These are phyloP conservation scores for Acorus gramineus DNA, from an alignment of 106 monocot genomes.

Conservation along the genomic window DNA sequence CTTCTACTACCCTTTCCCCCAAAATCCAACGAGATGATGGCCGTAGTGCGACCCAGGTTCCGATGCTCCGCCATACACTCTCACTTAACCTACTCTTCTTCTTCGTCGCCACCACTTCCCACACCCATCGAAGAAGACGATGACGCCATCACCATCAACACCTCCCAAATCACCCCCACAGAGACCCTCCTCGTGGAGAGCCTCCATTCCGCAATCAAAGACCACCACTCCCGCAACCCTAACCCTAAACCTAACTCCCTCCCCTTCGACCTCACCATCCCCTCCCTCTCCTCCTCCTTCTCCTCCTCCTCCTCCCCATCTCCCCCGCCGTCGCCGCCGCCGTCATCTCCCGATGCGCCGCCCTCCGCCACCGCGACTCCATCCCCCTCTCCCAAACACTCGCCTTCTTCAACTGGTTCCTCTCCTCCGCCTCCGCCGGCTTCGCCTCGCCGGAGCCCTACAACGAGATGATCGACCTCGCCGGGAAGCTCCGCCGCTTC, in stretches of 20 bases:
- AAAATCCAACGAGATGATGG: no score
- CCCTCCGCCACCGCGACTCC: conserved; percentile 30
- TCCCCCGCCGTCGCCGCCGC: conserved; percentile 23
- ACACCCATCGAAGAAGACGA: not conserved
- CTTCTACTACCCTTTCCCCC: no score
- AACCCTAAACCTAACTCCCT: conserved; percentile 4
- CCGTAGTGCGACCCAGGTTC: no score
- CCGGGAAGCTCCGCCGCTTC: conserved; percentile 71
- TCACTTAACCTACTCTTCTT: no score
- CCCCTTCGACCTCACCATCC: conserved; percentile 22
- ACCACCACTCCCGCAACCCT: conserved; percentile 36
- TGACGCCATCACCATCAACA: not conserved
- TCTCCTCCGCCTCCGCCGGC: conserved; percentile 16
- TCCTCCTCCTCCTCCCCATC: conserved; percentile 10
- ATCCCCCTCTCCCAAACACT: conserved; percentile 48
- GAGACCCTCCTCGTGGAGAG: conserved; percentile 29
- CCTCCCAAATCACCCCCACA: conserved; percentile 8
- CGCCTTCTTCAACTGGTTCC: conserved; percentile 57
- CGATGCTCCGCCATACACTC: no score
- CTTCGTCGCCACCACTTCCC: not conserved
- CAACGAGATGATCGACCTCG: conserved; percentile 62
- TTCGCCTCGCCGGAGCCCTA: conserved; percentile 15
- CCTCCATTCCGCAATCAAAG: conserved; percentile 25
- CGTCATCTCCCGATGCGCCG: conserved; percentile 43
- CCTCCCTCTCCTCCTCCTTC: conserved; percentile 26